Evolutionary conservation across 495 filamentous ascomycete species (phyloP).

Genomic region (Penicillium subrubescens): DNA sequence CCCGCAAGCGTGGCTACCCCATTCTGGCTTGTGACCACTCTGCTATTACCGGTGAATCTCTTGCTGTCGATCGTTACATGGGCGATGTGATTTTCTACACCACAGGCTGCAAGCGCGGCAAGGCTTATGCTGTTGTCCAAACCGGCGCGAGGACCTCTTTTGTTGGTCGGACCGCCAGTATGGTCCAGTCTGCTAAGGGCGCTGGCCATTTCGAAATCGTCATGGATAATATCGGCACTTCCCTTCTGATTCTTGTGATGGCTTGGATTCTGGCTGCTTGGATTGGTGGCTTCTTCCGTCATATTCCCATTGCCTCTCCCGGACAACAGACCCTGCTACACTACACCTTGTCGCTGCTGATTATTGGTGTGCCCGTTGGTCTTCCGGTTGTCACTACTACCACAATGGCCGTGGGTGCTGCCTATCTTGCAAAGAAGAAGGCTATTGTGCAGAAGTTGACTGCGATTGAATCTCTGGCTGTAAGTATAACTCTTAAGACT

Average conservation of each 20-base stretch:
- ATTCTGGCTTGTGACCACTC: slow-evolving; percentile 71
- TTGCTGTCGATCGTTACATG: slow-evolving; percentile 75
- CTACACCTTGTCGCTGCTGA: slow-evolving; percentile 74
- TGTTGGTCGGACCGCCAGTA: slow-evolving; percentile 68
- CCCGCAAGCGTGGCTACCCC: slow-evolving; percentile 50
- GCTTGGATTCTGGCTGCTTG: slow-evolving; percentile 67
- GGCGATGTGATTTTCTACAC: slow-evolving; percentile 70
- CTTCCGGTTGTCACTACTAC: slow-evolving; percentile 94
- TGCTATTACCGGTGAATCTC: slow-evolving; percentile 72
- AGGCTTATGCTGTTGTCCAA: slow-evolving; percentile 65
- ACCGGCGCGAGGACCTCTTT: slow-evolving; percentile 66
- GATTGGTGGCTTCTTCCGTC: slow-evolving; percentile 74
- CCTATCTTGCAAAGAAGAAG: slow-evolving; percentile 91
- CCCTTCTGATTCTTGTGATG: slow-evolving; percentile 66
- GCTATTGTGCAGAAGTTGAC: slow-evolving; percentile 96
- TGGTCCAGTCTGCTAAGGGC: slow-evolving; percentile 67
- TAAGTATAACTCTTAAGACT: slow-evolving; percentile 22
- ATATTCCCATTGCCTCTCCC: slow-evolving; percentile 65
- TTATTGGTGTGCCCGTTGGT: slow-evolving; percentile 95
- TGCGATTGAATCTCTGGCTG: slow-evolving; percentile 89
- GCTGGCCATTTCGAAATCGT: slow-evolving; percentile 77
- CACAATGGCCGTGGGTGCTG: slow-evolving; percentile 94
- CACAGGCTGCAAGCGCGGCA: slow-evolving; percentile 74
- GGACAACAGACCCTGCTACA: slow-evolving; percentile 59
- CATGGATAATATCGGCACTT: slow-evolving; percentile 76